phyloP scores from a whole-genome alignment of 2,329 filamentous ascomycete species.

The Emericellopsis atlantica region DNA sequence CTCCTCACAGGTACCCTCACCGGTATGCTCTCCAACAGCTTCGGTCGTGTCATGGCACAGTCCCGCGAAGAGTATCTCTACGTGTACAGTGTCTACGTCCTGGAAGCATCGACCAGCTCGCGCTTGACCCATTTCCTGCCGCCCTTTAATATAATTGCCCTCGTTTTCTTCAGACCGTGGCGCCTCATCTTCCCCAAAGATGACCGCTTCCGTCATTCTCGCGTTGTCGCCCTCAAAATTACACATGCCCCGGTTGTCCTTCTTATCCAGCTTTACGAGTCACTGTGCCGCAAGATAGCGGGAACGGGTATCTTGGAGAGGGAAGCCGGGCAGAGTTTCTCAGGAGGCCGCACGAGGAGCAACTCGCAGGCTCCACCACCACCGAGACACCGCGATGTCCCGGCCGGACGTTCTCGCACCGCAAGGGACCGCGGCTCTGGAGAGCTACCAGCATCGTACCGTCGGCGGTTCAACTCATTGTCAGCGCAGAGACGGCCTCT shows the following conservation, averaged over 20 bases:
- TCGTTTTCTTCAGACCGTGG: constrained; percentile 59
- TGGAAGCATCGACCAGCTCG: constrained; percentile 55
- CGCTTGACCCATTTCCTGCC: constrained; percentile 59
- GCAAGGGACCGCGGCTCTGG: not conserved
- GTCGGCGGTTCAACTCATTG: not conserved
- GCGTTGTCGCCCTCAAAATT: constrained; percentile 47
- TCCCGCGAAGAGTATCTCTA: constrained; percentile 67
- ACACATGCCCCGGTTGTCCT: constrained; percentile 57
- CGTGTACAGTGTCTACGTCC: constrained; percentile 55
- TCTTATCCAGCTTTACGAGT: constrained; percentile 57
- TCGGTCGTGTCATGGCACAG: constrained; percentile 50
- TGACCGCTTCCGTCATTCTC: constrained; percentile 45
- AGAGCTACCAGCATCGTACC: not conserved
- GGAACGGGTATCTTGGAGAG: constrained; percentile 16
- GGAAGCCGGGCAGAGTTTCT: not conserved
- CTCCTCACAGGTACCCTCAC: constrained; percentile 68
- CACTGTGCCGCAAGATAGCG: constrained; percentile 24
- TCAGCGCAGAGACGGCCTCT: too few species aligned
- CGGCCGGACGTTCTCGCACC: too few species aligned
- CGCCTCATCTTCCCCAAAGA: constrained; percentile 55
- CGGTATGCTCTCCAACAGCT: constrained; percentile 65
- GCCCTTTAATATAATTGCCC: constrained; percentile 61
- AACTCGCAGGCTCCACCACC: not conserved
- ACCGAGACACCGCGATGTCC: too few species aligned
- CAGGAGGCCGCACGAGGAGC: constrained; percentile 1